Percentiles rank a stretch among this genome's conserved stretches.
Evolutionary conservation across 2,329 filamentous ascomycete genomes (phyloP).

Genomic region (Claviceps sp.): DNA sequence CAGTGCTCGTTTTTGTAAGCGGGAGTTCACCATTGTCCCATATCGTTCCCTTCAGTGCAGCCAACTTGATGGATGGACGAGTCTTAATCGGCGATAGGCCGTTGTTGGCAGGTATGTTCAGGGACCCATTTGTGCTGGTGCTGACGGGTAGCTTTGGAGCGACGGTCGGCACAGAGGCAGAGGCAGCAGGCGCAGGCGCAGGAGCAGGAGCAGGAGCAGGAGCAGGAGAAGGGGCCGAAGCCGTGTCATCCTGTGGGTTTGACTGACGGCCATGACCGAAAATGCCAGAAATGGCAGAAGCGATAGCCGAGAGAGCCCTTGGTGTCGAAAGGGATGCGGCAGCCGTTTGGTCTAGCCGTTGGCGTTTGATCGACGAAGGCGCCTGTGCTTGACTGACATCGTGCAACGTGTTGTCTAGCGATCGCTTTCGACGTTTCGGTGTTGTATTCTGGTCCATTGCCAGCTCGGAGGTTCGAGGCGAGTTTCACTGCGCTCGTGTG

Average conservation of each 20-base stretch:
- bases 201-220: neutral
- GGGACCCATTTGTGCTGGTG: neutral
- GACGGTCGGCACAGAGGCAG: neutral
- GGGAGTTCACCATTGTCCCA: constrained; percentile 21
- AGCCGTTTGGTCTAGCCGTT: constrained; percentile 16
- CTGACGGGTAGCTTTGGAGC: neutral
- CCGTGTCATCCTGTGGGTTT: constrained; percentile 6
- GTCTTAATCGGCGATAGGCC: constrained; percentile 6
- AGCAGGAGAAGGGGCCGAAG: neutral
- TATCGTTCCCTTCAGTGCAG: constrained; percentile 23
- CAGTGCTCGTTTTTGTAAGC: constrained; percentile 6
- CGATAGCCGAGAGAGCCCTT: constrained; percentile 17
- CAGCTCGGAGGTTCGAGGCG: neutral
- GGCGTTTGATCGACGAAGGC: constrained; percentile 18
- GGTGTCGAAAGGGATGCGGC: constrained; percentile 16
- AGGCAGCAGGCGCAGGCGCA: neutral
- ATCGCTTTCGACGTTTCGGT: constrained; percentile 8
- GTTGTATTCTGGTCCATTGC: constrained; percentile 16
- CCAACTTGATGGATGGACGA: constrained; percentile 22
- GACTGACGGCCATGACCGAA: constrained; percentile 12
- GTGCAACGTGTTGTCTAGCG: constrained; percentile 10
- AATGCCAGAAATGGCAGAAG: constrained; percentile 18
- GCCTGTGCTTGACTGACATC: constrained; percentile 11
- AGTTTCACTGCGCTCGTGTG: neutral
- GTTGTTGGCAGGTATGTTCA: constrained; percentile 2